These are phyloP conservation scores for Penicillium samsonianum DNA, from an alignment of 495 filamentous ascomycete genomes.

Conservation along the genomic window DNA sequence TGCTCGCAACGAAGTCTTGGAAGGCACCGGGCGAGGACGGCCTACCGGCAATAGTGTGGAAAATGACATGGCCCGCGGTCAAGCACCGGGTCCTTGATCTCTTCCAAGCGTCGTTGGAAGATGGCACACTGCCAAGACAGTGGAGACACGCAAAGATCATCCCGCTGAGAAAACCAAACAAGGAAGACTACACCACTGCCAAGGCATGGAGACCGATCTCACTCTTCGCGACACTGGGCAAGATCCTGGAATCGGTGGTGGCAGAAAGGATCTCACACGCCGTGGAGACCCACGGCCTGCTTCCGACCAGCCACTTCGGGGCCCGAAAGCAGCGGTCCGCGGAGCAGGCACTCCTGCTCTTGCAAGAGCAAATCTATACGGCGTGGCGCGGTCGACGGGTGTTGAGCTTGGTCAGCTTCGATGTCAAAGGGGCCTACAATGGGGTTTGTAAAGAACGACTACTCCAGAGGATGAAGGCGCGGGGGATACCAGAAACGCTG, in stretches of 20 bases:
- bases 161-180: slow-evolving; percentile 27
- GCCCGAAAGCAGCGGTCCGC: too few relatives aligned
- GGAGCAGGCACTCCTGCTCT: too few relatives aligned
- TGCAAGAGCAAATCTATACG: too few relatives aligned
- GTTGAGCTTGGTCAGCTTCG: slow-evolving; percentile 41
- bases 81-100: slow-evolving; percentile 28
- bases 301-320: too few relatives aligned
- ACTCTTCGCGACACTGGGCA: slow-evolving; percentile 31
- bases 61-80: slow-evolving; percentile 31
- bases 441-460: slow-evolving; percentile 25
- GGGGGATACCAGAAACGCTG: slow-evolving; percentile 29
- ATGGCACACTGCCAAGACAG: background rate
- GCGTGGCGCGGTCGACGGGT: slow-evolving; percentile 24
- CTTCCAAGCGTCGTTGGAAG: slow-evolving; percentile 20
- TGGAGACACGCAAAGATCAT: background rate
- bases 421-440: slow-evolving; percentile 47
- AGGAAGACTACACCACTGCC: slow-evolving; percentile 24
- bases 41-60: slow-evolving; percentile 29
- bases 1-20: slow-evolving; percentile 18
- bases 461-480: too few relatives aligned
- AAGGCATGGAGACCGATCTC: slow-evolving; percentile 34
- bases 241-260: slow-evolving; percentile 32
- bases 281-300: slow-evolving; percentile 24
- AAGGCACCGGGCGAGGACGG: slow-evolving; percentile 17
- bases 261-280: slow-evolving; percentile 30